Conservation (phyloP, 2,329 filamentous ascomycete species). For the Diaporthe capsici region DNA sequence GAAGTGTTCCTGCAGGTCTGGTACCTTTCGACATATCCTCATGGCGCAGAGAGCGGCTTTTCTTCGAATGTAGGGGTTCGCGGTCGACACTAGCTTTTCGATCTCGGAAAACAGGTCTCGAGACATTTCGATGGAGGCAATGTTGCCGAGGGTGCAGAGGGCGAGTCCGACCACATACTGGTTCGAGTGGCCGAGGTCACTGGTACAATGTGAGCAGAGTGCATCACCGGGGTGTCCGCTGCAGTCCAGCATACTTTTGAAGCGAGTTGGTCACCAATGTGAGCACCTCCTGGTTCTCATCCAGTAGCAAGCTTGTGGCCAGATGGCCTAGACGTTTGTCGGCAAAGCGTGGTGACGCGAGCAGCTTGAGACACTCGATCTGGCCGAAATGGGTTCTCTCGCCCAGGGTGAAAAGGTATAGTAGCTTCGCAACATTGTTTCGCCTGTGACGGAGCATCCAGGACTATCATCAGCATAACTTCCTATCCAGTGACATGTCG, state of each 20-base stretch:
- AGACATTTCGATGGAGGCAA: conserved; percentile 98
- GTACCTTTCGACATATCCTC: conserved; percentile 98
- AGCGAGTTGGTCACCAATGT: conserved; percentile 98
- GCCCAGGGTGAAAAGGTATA: conserved; percentile 97
- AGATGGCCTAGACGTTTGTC: conserved; percentile 97
- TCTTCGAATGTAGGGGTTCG: conserved; percentile 97
- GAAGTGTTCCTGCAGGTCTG: conserved; percentile 97
- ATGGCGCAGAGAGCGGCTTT: conserved; percentile 99
- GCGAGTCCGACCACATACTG: conserved; percentile 98
- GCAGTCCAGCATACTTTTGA: conserved; percentile 79
- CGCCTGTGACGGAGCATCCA: conserved; percentile 69
- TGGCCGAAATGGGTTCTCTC: conserved; percentile 99
- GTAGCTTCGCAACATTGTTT: conserved; percentile 98
- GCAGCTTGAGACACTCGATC: conserved; percentile 98
- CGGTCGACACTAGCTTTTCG: conserved; percentile 89
- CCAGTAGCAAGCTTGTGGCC: conserved; percentile 93
- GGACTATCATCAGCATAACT: conserved; percentile 40
- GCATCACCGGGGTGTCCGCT: neutral
- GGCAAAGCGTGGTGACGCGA: conserved; percentile 96
- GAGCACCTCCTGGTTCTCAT: conserved; percentile 98
- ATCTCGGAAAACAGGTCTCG: conserved; percentile 97
- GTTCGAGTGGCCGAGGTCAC: conserved; percentile 96
- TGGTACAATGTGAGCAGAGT: conserved; percentile 59
- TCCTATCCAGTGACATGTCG: conserved; percentile 18
- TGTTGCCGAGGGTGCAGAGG: conserved; percentile 96